Conservation (phyloP, 768 basidiomycete species). For the Boletus huronensis region DNA sequence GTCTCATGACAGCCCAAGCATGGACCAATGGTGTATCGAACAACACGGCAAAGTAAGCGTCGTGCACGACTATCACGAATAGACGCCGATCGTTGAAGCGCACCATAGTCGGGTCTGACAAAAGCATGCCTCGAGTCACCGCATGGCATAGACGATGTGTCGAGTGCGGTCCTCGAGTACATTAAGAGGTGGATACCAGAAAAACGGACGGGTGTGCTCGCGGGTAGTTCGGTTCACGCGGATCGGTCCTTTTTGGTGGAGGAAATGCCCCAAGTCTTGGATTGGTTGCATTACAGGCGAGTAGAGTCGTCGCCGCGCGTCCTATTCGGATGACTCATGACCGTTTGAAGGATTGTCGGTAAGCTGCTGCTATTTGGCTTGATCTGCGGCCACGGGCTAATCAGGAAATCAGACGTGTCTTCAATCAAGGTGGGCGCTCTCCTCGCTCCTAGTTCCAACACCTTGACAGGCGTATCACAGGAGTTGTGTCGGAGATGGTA, state of each 20-base stretch:
- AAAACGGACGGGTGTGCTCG: conserved; percentile 60
- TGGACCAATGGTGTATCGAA: neutral
- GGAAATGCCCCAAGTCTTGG: conserved; percentile 77
- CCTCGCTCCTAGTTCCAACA: neutral
- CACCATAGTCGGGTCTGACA: neutral
- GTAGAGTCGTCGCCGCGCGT: neutral
- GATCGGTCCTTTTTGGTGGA: conserved; percentile 69
- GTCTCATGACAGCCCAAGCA: neutral
- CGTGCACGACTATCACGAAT: no score
- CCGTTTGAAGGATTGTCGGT: conserved; percentile 61
- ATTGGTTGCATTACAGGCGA: conserved; percentile 82
- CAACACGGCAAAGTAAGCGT: neutral
- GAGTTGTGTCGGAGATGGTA: conserved; percentile 78
- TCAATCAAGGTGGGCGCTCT: conserved; percentile 60
- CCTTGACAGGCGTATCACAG: conserved; percentile 34
- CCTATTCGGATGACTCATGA: neutral
- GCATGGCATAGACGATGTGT: conserved; percentile 57
- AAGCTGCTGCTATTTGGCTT: conserved; percentile 27
- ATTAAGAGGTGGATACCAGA: conserved; percentile 83
- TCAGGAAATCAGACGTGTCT: conserved; percentile 61
- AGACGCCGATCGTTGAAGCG: neutral
- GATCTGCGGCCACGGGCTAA: neutral
- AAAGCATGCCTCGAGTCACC: conserved; percentile 56
- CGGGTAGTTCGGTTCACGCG: conserved; percentile 84
- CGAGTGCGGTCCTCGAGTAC: conserved; percentile 62